These are phyloP conservation scores for Capsicum rhomboideum DNA, from an alignment of 257 asterid genomes.

Conservation along the genomic window DNA sequence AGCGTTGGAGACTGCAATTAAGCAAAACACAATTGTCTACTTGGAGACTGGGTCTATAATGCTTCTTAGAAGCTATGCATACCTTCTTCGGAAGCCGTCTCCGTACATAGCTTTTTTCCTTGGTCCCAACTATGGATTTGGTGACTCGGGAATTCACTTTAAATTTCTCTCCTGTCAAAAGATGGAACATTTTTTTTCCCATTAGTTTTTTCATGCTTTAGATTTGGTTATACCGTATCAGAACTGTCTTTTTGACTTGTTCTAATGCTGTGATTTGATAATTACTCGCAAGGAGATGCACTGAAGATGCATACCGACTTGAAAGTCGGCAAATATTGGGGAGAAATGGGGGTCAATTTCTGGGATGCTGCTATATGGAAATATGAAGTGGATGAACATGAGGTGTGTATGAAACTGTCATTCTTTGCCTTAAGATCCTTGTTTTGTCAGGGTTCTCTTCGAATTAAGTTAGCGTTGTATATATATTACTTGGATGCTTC, in stretches of 20 bases:
- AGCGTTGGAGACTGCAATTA: constrained; percentile 58
- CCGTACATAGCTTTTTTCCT: constrained; percentile 55
- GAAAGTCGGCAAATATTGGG: constrained; percentile 66
- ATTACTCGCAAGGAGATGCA: constrained; percentile 55
- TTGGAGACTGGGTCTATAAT: constrained; percentile 77
- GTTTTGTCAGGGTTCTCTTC: background rate
- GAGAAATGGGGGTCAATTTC: constrained; percentile 67
- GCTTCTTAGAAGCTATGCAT: constrained; percentile 70
- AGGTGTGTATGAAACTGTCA: constrained; percentile 35
- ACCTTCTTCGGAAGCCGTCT: constrained; percentile 50
- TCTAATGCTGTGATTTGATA: background rate
- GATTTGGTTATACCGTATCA: background rate
- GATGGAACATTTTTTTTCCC: background rate
- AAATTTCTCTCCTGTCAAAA: no score
- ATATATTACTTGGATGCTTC: background rate
- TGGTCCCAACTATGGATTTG: constrained; percentile 77
- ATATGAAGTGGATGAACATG: constrained; percentile 24
- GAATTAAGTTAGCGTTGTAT: background rate
- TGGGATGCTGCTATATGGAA: constrained; percentile 70
- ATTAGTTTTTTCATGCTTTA: background rate
- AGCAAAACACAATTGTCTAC: constrained; percentile 63
- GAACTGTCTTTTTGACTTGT: background rate
- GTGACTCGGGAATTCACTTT: constrained; percentile 44
- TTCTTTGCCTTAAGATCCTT: background rate
- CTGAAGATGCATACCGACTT: constrained; percentile 50